phyloP scores from a whole-genome alignment of 371 early-diverging fungal species.

The Mortierella sp. region DNA sequence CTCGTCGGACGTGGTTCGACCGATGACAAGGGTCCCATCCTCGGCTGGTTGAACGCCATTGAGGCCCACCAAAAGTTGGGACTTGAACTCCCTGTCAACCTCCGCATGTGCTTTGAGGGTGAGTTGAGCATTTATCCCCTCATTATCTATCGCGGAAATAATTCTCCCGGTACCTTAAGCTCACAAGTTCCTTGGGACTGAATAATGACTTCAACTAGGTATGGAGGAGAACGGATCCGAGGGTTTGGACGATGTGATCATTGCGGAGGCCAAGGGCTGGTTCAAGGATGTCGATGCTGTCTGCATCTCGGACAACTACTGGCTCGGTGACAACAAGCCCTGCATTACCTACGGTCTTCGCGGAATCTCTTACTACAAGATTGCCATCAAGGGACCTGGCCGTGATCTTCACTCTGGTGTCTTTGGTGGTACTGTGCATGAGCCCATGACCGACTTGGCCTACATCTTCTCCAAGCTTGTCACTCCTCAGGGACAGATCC shows the following conservation, averaged over 20 bases:
- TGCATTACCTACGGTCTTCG: slow-evolving; percentile 98
- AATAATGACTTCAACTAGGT: slow-evolving; percentile 26
- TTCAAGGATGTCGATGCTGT: slow-evolving; percentile 93
- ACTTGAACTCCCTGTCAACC: slow-evolving; percentile 91
- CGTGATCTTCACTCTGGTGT: slow-evolving; percentile 97
- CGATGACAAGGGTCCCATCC: slow-evolving; percentile 96
- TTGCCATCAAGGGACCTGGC: slow-evolving; percentile 83
- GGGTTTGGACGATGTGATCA: slow-evolving; percentile 92
- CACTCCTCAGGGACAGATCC: slow-evolving; percentile 86
- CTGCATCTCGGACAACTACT: slow-evolving; percentile 97
- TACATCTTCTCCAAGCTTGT: slow-evolving; percentile 89
- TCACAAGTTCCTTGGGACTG: no score
- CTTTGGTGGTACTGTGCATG: slow-evolving; percentile 96
- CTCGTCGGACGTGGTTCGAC: slow-evolving; percentile 93
- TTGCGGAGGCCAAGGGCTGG: slow-evolving; percentile 84
- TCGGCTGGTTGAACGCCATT: slow-evolving; percentile 94
- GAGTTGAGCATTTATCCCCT: slow-evolving; percentile 75
- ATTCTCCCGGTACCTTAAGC: not conserved
- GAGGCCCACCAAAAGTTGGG: slow-evolving; percentile 93
- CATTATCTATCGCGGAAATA: not conserved
- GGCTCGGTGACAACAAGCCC: slow-evolving; percentile 95
- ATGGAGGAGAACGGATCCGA: slow-evolving; percentile 82
- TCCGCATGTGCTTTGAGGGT: slow-evolving; percentile 97
- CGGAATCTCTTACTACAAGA: slow-evolving; percentile 91
- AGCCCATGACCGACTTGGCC: slow-evolving; percentile 96